Evolutionary conservation across 768 basidiomycete genomes (phyloP), one percentile per base, ranked within the genome.

Genomic region (Paxillus involutus): DNA sequence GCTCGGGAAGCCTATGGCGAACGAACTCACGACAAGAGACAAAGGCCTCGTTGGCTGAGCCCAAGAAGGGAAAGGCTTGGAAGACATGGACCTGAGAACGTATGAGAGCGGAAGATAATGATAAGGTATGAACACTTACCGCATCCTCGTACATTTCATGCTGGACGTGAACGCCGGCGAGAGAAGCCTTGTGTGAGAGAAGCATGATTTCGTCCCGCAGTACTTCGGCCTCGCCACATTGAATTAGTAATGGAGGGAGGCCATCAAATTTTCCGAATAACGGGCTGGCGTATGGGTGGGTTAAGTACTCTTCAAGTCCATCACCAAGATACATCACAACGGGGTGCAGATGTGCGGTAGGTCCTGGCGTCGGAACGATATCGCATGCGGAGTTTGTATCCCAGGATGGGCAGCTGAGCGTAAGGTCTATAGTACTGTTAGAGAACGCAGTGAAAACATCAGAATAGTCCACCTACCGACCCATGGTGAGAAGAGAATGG

Each of bases 371-470:
- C 3, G 90, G 87, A 1, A 94, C 83, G 43, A 95, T 85, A 68
- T 94, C 93, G 68, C 78, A 94, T n/a, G 79, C 73, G 26, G 88
- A 85, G 69, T 98, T 98, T 52, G 89, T 90, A 30, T 96, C 93
- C 93, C 96, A 98, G n/a, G 94, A 96, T 52, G 94, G 91, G 68
- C 94, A 98, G 60, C 93, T 95, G 85, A 97, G 91, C 0, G 97
- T 98, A 57, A 99, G 73, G 70, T 96, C 93, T 91, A 59, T 17
- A 35, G 17, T 21, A 41, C 7, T 16, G 47, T 64, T 36, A 53
- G 46, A 50, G 16, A 48, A 46, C 24, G 59, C 59, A 46, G 45
- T 32, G 41, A 29, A n/a, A 44, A 35, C 33, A 55, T 10, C 33
- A 39, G 32, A 14, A 52, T 4, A 51, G 14, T 17, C 14, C 29